A percentile compares a stretch with the other conserved stretches of the same genome.
phyloP scores from a whole-genome alignment of 148 eudicot species.

The Chenopodium formosanum region DNA sequence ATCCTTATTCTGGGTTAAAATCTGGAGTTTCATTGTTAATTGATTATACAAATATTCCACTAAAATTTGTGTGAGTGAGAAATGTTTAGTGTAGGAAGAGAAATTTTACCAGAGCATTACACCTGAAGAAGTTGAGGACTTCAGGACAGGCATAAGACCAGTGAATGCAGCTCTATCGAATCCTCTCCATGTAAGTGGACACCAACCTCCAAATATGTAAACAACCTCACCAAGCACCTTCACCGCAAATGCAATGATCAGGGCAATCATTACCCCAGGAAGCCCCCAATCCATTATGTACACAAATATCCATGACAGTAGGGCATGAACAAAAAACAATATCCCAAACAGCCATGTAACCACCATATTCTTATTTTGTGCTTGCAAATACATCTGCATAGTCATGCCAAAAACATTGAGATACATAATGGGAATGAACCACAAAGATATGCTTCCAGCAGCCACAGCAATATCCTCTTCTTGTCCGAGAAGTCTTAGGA shows the following conservation, averaged over 20 bases:
- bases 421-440: conserved; percentile 59
- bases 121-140: conserved; percentile 59
- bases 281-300: conserved; percentile 37
- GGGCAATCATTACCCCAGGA: conserved; percentile 51
- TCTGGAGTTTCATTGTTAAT: background rate
- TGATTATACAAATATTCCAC: too few species aligned
- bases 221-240: conserved; percentile 46
- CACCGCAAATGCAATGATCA: conserved; percentile 43
- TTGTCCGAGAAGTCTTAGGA: conserved; percentile 50
- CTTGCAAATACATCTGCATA: conserved; percentile 67
- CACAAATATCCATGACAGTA: conserved; percentile 59
- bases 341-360: conserved; percentile 40
- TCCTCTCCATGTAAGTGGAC: conserved; percentile 60
- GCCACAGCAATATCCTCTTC: conserved; percentile 38
- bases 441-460: conserved; percentile 42
- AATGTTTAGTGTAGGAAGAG: background rate
- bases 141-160: conserved; percentile 54
- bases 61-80: background rate
- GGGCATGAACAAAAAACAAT: conserved; percentile 39
- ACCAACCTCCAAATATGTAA: conserved; percentile 62
- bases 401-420: conserved; percentile 42
- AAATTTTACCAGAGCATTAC: conserved; percentile 57
- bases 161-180: conserved; percentile 44
- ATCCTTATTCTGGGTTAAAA: background rate
- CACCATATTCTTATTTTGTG: conserved; percentile 60